phyloP scores from a whole-genome alignment of 106 monocot species.

The Phalaenopsis aphrodite region DNA sequence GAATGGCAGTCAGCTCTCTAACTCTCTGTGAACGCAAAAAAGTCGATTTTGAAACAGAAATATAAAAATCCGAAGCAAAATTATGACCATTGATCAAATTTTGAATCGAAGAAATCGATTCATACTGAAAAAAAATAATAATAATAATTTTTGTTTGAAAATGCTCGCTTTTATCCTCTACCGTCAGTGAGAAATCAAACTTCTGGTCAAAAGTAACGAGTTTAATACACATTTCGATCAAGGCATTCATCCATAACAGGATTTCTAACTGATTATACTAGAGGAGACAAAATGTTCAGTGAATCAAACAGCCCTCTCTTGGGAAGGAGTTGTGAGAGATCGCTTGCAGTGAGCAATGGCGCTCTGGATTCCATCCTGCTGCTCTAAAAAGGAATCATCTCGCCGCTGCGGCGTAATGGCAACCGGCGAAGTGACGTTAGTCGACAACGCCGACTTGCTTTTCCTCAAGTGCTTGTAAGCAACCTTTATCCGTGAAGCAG shows the following conservation, averaged over 20 bases:
- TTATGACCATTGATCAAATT: too few relatives aligned
- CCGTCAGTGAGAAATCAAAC: not conserved
- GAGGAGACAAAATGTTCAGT: not conserved
- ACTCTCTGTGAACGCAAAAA: not conserved
- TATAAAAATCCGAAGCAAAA: not conserved
- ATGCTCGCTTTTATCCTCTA: too few relatives aligned
- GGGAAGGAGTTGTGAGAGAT: constrained; percentile 38
- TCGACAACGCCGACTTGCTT: constrained; percentile 28
- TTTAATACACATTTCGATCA: not conserved
- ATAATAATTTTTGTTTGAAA: too few relatives aligned
- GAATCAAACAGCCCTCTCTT: constrained; percentile 16
- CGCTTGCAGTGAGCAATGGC: constrained; percentile 87
- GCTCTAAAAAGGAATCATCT: constrained; percentile 68
- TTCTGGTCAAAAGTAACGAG: not conserved
- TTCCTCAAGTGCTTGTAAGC: constrained; percentile 51
- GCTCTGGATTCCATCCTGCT: constrained; percentile 77
- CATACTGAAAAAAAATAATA: too few relatives aligned
- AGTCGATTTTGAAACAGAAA: not conserved
- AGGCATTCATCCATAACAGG: too few relatives aligned
- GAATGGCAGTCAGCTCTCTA: not conserved
- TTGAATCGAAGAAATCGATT: too few relatives aligned
- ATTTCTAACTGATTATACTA: not conserved
- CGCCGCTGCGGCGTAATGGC: constrained; percentile 10
- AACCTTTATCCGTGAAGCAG: constrained; percentile 35
- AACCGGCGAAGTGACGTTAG: too few relatives aligned